Percentiles rank a stretch among this genome's conserved stretches.
These are phyloP conservation scores for Eucalyptus polyanthemos DNA, from an alignment of 345 rosid genomes.

Conservation along the genomic window DNA sequence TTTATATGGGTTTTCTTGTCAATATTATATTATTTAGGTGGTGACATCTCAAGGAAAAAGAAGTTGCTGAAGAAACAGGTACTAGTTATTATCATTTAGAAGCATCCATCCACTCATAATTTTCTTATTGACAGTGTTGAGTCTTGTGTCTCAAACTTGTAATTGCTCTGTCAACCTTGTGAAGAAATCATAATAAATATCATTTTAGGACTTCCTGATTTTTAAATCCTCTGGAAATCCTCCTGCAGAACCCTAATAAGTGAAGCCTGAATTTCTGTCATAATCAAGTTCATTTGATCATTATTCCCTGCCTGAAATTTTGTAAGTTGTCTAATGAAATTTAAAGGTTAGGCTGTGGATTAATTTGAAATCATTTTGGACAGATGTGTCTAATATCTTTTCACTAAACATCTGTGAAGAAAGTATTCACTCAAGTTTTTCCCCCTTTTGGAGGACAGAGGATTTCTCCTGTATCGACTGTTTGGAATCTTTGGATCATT, in stretches of 20 bases:
- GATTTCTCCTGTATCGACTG: background rate
- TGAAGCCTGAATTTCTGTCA: background rate
- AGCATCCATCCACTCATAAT: background rate
- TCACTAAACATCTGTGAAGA: background rate
- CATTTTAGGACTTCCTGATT: background rate
- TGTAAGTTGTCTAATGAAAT: background rate
- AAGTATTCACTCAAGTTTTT: background rate
- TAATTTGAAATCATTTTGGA: background rate
- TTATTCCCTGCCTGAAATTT: background rate
- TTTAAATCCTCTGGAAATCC: background rate
- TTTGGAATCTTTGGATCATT: background rate
- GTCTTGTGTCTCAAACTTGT: background rate
- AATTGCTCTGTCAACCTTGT: background rate
- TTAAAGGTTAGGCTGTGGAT: background rate
- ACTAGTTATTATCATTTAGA: background rate
- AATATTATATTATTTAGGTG: constrained; percentile 36
- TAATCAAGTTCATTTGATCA: background rate
- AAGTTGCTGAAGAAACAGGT: constrained; percentile 98
- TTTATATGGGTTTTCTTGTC: background rate
- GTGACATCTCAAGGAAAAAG: constrained; percentile 92
- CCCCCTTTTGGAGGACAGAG: background rate
- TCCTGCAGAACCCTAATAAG: background rate
- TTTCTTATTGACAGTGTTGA: background rate
- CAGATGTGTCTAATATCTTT: background rate
- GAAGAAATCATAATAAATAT: background rate